Conservation (phyloP, 768 basidiomycete genomes). For the Tremella yokohamensis region DNA sequence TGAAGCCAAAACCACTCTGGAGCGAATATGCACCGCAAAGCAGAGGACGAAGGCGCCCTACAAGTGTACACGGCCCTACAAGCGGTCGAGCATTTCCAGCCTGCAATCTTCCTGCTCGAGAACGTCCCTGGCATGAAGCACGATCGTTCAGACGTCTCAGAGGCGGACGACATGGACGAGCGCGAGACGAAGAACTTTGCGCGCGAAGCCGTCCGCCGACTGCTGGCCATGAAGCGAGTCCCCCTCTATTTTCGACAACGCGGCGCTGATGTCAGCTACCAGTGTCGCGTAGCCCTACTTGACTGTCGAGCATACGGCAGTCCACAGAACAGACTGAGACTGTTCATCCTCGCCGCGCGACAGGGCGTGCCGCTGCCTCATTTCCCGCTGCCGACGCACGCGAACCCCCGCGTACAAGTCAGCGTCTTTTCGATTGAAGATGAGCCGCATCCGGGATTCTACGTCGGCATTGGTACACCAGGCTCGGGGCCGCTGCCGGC, state of each 20-base stretch:
- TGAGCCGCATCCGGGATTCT: conserved; percentile 5
- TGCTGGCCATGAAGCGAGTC: conserved; percentile 16
- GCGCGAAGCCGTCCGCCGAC: conserved; percentile 14
- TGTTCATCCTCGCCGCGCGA: conserved; percentile 24
- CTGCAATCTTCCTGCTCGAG: conserved; percentile 28
- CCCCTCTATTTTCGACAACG: neutral
- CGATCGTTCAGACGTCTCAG: conserved; percentile 7
- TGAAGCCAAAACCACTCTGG: conserved; percentile 32
- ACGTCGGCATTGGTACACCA: conserved; percentile 18
- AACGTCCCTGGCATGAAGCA: conserved; percentile 30
- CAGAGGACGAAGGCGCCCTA: conserved; percentile 20
- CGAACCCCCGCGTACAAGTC: conserved; percentile 17
- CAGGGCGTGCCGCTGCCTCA: conserved; percentile 19
- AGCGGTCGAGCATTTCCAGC: conserved; percentile 19
- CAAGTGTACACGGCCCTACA: conserved; percentile 21
- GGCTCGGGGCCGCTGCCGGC: conserved; percentile 23
- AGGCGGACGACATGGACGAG: conserved; percentile 16
- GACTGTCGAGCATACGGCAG: conserved; percentile 27
- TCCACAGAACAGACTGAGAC: conserved; percentile 29
- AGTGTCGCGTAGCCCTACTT: conserved; percentile 21
- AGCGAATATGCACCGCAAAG: conserved; percentile 16
- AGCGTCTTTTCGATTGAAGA: conserved; percentile 13
- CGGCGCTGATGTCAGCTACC: conserved; percentile 18
- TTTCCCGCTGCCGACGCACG: conserved; percentile 28
- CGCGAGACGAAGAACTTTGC: neutral